phyloP scores from a whole-genome alignment of 208 protist species.

The Leishmania lainsoni region DNA sequence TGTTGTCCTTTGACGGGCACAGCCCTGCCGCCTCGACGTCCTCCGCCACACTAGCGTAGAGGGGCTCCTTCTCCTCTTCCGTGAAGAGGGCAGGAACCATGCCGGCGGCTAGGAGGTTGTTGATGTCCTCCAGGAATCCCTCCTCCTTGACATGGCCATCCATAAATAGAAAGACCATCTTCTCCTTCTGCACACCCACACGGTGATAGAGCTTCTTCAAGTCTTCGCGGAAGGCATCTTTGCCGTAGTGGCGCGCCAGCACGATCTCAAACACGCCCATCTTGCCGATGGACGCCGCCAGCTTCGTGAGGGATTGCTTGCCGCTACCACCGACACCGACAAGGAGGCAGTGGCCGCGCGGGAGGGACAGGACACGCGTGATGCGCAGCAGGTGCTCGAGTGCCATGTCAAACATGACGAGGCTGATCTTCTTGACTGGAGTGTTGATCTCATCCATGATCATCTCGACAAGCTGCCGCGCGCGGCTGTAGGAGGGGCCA shows the following conservation, averaged over 20 bases:
- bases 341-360: slow-evolving; percentile 97
- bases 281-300: slow-evolving; percentile 94
- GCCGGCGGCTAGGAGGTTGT: slow-evolving; percentile 99
- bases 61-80: slow-evolving; percentile 97
- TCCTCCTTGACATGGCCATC: slow-evolving; percentile 98
- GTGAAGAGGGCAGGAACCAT: slow-evolving; percentile 98
- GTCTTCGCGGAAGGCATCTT: slow-evolving; percentile 97
- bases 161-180: slow-evolving; percentile 98
- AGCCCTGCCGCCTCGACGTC: slow-evolving; percentile 89
- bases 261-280: slow-evolving; percentile 98
- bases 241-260: slow-evolving; percentile 97
- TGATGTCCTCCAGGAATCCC: slow-evolving; percentile 99
- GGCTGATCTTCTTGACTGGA: slow-evolving; percentile 91
- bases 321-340: slow-evolving; percentile 98
- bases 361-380: slow-evolving; percentile 95
- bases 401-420: slow-evolving; percentile 99
- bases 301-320: slow-evolving; percentile 97
- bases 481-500: slow-evolving; percentile 74
- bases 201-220: slow-evolving; percentile 97
- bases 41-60: slow-evolving; percentile 92
- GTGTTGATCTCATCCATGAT: slow-evolving; percentile 96
- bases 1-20: slow-evolving; percentile 95
- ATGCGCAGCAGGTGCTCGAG: slow-evolving; percentile 97
- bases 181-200: slow-evolving; percentile 91
- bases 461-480: slow-evolving; percentile 88